Base-by-base conservation (phyloP, 1,284 basidiomycete genomes). In the Ceratorhiza oryzae-sativae region DNA sequence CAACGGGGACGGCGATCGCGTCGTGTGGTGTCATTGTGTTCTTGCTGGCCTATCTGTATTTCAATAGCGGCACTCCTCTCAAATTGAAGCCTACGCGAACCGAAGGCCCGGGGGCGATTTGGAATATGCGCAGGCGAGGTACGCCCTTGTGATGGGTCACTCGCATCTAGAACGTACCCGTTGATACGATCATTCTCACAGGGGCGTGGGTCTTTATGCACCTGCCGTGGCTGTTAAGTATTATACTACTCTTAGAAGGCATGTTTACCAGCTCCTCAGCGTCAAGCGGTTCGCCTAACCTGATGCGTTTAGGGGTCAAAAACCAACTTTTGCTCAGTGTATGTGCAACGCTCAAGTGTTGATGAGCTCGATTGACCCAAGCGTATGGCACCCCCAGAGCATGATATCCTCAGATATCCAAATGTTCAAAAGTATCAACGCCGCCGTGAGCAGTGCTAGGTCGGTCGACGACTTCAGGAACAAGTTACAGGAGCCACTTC, bases 201-300 rank as follows among this genome's bases (percentile, higher is more conserved):
- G 51, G 51, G n/a, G 65, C 51, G 2, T 68, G 65, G 65, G 30
- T 45, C 3, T 23, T 68, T 49, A 49, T 68, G 34, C 65, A 68
- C 13, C 39, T 68, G 13, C 65, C 65, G 5, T 68, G 65, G 65
- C 25, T 68, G 23, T 30, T 68, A 25, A 68, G 51, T n/a, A 53
- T 56, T 2, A 68, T 68, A 18, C 34, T 68, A 3, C 13, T 68
- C 6, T 32, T 68, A 1, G 65, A 68, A 45, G 62, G 62, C 53
- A n/a, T 20, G 46, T 10, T 51, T 15, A 30, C 8, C n/a, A n/a
- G n/a, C 6, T 49, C 4, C 9, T 23, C 5, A 39, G 13, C 12
- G 0, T 51, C n/a, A 4, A 4, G 36, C 9, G 9, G 6, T 8
- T 36, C 18, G 10, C 4, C 3, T 36, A 12, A n/a, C 12, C 34